A percentile compares a stretch with the other conserved stretches of the same genome.
Evolutionary conservation across 2,329 filamentous ascomycete genomes (phyloP).

Genomic region (Aspergillus pseudoviridinutans): DNA sequence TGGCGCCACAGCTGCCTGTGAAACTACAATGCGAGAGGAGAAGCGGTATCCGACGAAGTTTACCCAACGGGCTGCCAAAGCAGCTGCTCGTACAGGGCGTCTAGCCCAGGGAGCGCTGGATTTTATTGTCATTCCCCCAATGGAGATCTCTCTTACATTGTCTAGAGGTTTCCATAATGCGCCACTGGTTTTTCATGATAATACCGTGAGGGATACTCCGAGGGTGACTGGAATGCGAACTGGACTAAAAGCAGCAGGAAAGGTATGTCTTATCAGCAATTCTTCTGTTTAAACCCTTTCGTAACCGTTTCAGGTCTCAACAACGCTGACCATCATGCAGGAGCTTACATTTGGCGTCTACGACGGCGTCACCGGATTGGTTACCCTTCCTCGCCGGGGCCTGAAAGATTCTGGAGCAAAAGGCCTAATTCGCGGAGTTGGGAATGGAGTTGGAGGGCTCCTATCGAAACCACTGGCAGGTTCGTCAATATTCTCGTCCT

Average conservation of each 20-base stretch:
- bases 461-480: constrained; percentile 78
- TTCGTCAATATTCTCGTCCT: constrained; percentile 31
- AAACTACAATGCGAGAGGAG: too few relatives aligned
- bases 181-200: constrained; percentile 78
- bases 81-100: constrained; percentile 46
- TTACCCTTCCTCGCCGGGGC: constrained; percentile 71
- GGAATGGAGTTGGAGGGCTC: constrained; percentile 77
- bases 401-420: constrained; percentile 60
- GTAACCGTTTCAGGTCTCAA: background rate
- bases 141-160: constrained; percentile 78
- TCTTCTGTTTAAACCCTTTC: too few relatives aligned
- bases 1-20: too few relatives aligned
- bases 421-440: constrained; percentile 74
- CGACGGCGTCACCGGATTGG: constrained; percentile 74
- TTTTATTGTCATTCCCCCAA: constrained; percentile 70
- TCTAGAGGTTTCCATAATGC: constrained; percentile 86
- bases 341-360: constrained; percentile 74
- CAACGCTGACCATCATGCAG: constrained; percentile 17
- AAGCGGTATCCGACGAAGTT: background rate
- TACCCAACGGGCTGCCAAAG: constrained; percentile 62
- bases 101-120: constrained; percentile 42
- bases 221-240: constrained; percentile 74
- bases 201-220: constrained; percentile 69
- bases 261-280: constrained; percentile 36
- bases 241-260: constrained; percentile 72